phyloP scores from a whole-genome alignment of 2,329 filamentous ascomycete species.

The Verticillium nubilum region DNA sequence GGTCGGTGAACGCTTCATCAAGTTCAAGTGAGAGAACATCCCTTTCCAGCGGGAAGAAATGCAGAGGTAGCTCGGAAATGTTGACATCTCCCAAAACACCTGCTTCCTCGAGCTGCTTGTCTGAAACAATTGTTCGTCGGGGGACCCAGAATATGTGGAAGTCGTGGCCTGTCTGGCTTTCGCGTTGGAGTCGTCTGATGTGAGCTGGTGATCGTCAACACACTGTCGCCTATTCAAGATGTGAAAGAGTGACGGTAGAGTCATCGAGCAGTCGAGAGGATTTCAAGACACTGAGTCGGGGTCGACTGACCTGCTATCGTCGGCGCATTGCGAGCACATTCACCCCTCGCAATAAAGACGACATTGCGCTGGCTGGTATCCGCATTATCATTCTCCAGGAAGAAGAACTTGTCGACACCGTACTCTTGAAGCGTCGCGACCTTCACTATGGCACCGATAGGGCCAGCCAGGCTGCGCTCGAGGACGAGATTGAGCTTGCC shows the following conservation, averaged over 20 bases:
- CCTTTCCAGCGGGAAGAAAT: conserved; percentile 86
- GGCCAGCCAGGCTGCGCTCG: conserved; percentile 83
- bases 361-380: conserved; percentile 94
- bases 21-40: conserved; percentile 90
- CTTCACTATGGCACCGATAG: conserved; percentile 86
- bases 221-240: conserved; percentile 14
- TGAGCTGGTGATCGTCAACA: conserved; percentile 56
- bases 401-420: conserved; percentile 95
- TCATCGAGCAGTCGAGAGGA: conserved; percentile 16
- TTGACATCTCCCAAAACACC: conserved; percentile 91
- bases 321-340: conserved; percentile 78
- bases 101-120: conserved; percentile 86
- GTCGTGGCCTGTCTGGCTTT: conserved; percentile 87
- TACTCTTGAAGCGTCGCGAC: conserved; percentile 95
- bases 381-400: conserved; percentile 91
- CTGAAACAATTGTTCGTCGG: conserved; percentile 82
- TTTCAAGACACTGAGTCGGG: not conserved
- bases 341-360: conserved; percentile 86
- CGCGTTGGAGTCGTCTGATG: conserved; percentile 82
- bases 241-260: conserved; percentile 57
- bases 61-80: conserved; percentile 79
- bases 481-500: conserved; percentile 98
- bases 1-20: conserved; percentile 77
- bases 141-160: conserved; percentile 97
- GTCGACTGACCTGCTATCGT: conserved; percentile 69